Conservation (phyloP, 2,329 filamentous ascomycete genomes). For the Paraconiothyrium brasiliense region DNA sequence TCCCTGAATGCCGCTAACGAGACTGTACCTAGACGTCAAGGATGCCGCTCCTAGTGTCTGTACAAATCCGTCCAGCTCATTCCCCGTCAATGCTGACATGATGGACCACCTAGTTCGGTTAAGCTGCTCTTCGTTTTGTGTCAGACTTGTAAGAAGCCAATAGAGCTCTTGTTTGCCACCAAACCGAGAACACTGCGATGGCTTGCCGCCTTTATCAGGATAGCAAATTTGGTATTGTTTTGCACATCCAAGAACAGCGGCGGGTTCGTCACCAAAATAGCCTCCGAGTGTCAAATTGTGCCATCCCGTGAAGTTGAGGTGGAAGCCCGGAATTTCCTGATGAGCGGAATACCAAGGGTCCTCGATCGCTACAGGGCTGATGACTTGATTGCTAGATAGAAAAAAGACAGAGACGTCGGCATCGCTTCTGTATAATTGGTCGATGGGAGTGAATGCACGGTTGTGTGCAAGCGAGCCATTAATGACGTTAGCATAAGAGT, state of each 20-base stretch:
- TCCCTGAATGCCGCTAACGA: constrained; percentile 12
- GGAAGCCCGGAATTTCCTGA: background rate
- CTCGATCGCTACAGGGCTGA: constrained; percentile 29
- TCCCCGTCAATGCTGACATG: background rate
- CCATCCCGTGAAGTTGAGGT: background rate
- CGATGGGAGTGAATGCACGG: background rate
- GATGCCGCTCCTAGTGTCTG: background rate
- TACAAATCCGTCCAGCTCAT: background rate
- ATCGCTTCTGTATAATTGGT: constrained; percentile 21
- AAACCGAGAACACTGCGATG: background rate
- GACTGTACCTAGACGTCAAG: background rate
- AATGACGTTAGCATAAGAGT: constrained; percentile 1
- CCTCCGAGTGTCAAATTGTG: constrained; percentile 3
- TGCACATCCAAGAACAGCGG: background rate
- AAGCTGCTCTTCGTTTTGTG: background rate
- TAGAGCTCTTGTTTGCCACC: background rate
- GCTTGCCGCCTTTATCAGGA: background rate
- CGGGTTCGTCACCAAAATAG: constrained; percentile 13
- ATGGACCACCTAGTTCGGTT: background rate
- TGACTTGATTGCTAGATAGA: constrained; percentile 34
- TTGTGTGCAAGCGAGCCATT: background rate
- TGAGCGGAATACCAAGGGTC: constrained; percentile 35
- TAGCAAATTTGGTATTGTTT: constrained; percentile 2
- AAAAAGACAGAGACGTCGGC: constrained; percentile 43
- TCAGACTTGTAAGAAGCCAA: background rate